phyloP scores from a whole-genome alignment of 2,329 filamentous ascomycete species.

The Zymoseptoria ardabiliae region DNA sequence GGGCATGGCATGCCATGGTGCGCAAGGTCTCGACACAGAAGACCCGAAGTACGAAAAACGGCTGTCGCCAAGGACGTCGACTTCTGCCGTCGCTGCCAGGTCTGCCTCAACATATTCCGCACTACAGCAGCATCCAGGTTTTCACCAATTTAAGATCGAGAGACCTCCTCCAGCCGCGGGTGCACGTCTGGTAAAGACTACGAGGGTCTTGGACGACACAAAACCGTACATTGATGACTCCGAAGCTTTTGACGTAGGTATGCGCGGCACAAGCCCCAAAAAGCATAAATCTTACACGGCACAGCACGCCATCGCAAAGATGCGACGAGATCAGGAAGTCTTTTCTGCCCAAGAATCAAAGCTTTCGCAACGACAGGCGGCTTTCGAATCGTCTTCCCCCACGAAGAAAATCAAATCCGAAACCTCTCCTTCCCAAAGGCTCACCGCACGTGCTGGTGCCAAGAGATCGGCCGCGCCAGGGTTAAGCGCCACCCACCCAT shows the following conservation, averaged over 20 bases:
- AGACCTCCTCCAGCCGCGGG: neutral
- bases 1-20: neutral
- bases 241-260: conserved; percentile 13
- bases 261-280: conserved; percentile 1
- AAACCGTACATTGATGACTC: neutral
- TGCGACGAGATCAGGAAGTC: conserved; percentile 8
- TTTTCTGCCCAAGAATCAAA: conserved; percentile 1
- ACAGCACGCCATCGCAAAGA: conserved; percentile 10
- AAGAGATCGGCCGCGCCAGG: conserved; percentile 1
- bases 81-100: neutral
- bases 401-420: neutral
- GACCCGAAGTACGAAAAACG: neutral
- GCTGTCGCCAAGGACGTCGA: neutral
- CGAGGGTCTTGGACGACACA: neutral
- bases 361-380: neutral
- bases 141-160: neutral
- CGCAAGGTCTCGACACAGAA: neutral
- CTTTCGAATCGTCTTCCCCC: neutral
- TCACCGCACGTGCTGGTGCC: conserved; percentile 4
- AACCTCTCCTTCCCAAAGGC: neutral
- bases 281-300: conserved; percentile 8
- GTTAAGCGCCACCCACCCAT: conserved; percentile 10
- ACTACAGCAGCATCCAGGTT: neutral
- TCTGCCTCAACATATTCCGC: neutral
- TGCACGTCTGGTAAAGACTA: neutral